These are phyloP conservation scores for Cryptococcus deneoformans DNA, from an alignment of 1,284 basidiomycete species.

Conservation along the genomic window DNA sequence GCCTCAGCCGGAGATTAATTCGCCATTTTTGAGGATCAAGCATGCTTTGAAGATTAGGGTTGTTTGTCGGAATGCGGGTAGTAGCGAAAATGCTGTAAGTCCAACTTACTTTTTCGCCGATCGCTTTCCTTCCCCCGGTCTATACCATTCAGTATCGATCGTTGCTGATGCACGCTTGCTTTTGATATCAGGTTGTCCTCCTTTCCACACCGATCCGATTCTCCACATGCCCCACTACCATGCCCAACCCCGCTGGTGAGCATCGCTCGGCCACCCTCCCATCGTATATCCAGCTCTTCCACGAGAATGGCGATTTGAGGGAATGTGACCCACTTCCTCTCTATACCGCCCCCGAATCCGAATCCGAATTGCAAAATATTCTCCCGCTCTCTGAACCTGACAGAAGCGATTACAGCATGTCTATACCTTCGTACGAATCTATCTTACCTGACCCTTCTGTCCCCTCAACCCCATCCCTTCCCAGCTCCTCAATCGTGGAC, in stretches of 20 bases:
- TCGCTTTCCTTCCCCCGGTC: not conserved
- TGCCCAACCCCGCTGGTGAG: conserved; percentile 3
- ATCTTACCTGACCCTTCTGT: conserved; percentile 4
- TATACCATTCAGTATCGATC: no score
- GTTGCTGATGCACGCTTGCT: no score
- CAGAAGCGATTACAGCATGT: no score
- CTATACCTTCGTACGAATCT: no score
- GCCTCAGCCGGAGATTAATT: conserved; percentile 29
- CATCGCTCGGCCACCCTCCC: conserved; percentile 22
- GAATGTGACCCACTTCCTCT: conserved; percentile 44
- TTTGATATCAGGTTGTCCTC: no score
- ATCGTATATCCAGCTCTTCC: conserved; percentile 44
- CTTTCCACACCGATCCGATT: conserved; percentile 37
- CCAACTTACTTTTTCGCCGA: not conserved
- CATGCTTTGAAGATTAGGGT: conserved; percentile 42
- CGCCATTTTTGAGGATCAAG: conserved; percentile 38
- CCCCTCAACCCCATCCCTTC: not conserved
- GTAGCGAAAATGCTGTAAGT: conserved; percentile 21
- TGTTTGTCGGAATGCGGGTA: conserved; percentile 20
- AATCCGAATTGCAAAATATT: not conserved
- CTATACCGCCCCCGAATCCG: conserved; percentile 17
- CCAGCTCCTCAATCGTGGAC: not conserved
- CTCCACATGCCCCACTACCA: conserved; percentile 28
- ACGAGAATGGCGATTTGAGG: conserved; percentile 41
- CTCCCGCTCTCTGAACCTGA: no score